Conservation (phyloP, 2,329 filamentous ascomycete genomes). For the Trichothecium sympodiale region DNA sequence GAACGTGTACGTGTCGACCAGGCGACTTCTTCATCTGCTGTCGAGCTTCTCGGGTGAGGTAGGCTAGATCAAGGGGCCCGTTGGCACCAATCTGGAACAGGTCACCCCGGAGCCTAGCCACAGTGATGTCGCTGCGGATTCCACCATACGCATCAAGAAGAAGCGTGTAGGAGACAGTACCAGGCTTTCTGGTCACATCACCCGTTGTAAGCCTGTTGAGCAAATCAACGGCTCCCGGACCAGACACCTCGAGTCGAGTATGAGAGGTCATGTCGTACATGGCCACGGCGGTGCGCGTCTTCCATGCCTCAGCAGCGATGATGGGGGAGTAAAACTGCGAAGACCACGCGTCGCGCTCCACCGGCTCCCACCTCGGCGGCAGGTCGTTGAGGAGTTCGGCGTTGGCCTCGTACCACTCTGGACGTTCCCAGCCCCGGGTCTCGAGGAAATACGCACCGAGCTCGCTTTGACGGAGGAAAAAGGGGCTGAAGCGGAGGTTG, state of each 20-base stretch:
- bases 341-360: conserved; percentile 48
- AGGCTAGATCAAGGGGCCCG: conserved; percentile 39
- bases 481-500: conserved; percentile 47
- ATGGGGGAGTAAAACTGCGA: conserved; percentile 45
- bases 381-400: conserved; percentile 35
- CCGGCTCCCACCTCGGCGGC: conserved; percentile 41
- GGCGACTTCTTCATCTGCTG: conserved; percentile 29
- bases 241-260: conserved; percentile 44
- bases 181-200: conserved; percentile 33
- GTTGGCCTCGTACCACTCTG: conserved; percentile 51
- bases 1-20: conserved; percentile 34
- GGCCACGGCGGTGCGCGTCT: conserved; percentile 49
- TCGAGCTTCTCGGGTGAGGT: conserved; percentile 41
- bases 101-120: conserved; percentile 37
- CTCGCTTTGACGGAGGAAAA: conserved; percentile 40
- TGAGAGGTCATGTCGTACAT: conserved; percentile 54
- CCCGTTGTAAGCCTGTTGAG: conserved; percentile 42
- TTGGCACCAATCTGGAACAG: conserved; percentile 47
- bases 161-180: conserved; percentile 43
- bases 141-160: conserved; percentile 42
- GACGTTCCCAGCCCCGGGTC: conserved; percentile 49
- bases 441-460: conserved; percentile 50
- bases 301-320: conserved; percentile 51
- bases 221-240: conserved; percentile 43
- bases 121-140: conserved; percentile 45